Base-by-base conservation (phyloP, 2,329 filamentous ascomycete genomes). In the Graphium sp. region DNA sequence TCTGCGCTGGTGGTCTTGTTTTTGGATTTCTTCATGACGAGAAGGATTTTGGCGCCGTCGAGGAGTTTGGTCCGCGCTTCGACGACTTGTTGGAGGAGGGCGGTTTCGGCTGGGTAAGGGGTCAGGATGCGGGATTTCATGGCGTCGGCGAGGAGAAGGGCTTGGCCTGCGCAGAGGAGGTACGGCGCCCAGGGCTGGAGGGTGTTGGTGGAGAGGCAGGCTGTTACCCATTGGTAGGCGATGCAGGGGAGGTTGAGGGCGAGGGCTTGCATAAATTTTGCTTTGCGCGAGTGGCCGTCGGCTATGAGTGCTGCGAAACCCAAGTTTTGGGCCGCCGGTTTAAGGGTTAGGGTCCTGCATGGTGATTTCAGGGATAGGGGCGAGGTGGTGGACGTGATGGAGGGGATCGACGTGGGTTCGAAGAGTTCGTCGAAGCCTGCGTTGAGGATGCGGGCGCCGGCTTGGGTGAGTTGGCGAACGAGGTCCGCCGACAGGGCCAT, bases 181-280 rank as follows among this genome's bases (percentile, higher is more conserved):
- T 93, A 95, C 1, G 74, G 68, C 6, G 65, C 56, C 79, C 85
- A 94, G 29, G 79, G 67, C 1, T 91, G 52, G 1, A 87, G 50
- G 6, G 53, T 45, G 5, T 60, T 57, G 18, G 68, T 67, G 1
- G 60, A 49, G 4, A 87, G 49, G 35, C 81, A 93, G 28, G 78
- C 66, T 16, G 68, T 62, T 26, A 92, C 58, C 87, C 89, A 98
- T 31, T 75, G 74, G 5, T 73, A 66, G 5, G 82, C 77, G 2
- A 98, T 60, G 42, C 85, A 93, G 0, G 89, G 89, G 1, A 98
- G 53, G 1, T 82, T 83, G 1, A 98, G 66, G 0, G 89, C 85
- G 3, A 98, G 66, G 0, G 89, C 89, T 52, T 95, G 85, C 62
- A 95, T 80, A 48, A 89, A 94, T 47, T 95, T 98, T 28, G 74